Base-by-base conservation (phyloP, 352 stramenopile species). In the Phytophthora cryptogea region DNA sequence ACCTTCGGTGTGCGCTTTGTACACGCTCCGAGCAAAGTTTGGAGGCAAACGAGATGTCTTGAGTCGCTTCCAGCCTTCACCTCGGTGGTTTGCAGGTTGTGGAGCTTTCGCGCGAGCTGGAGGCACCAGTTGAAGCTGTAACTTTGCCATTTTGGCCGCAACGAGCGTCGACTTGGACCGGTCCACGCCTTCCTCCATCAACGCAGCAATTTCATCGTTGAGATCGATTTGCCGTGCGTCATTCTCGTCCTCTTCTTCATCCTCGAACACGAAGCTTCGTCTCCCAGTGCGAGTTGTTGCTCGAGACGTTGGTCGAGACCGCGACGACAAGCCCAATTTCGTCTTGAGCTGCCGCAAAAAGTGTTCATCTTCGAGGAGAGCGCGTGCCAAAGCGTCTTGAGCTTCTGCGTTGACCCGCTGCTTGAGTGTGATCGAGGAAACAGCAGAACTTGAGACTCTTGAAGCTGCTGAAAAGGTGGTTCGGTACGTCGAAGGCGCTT, bases 31-130 rank as follows among this genome's bases (percentile, higher is more conserved):
- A 40, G 78, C 84, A 52, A 93, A 93, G 51, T 78, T 78, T 7
- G 55, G 66, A 0, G 84, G 80, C 40, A 93, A 45, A 2, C 72
- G 72, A 4, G 76, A 75, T 0, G 61, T 64, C 54, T 89, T 86
- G 2, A 93, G 71, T 1, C 84, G 80, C 56, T 91, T 91, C 84
- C 81, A 93, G 49, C 81, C 84, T 59, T 90, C 76, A 5, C 81
- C 81, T 2, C 66, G 79, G 6, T 51, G 61, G 0, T 54, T 67
- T 3, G 33, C 10, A 50, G 68, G 11, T 33, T 67, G 35, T 37
- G 54, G 11, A n/a, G 2, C 42, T 17, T 27, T 62, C 0, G 23
- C 32, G 27, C 26, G 37, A 11, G 20, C 23, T 5, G 42, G 50
- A 20, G 47, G 33, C 30, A 57, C 59, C 4, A 75, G 46, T 30